phyloP scores from a whole-genome alignment of 2,329 filamentous ascomycete species.

The Plectosphaerella cucumerina region DNA sequence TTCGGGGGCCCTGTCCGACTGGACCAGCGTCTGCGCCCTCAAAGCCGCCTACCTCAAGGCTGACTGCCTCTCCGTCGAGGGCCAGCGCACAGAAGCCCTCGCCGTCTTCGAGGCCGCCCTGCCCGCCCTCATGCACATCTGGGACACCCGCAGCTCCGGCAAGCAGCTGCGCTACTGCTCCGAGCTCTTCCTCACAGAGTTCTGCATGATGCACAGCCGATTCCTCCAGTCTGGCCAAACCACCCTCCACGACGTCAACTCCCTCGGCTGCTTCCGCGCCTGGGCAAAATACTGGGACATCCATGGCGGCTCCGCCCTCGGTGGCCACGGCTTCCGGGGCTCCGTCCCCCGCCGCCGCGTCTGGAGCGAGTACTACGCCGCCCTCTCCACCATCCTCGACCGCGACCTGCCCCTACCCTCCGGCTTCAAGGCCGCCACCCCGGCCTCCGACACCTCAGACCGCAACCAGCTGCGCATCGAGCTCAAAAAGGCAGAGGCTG shows the following conservation, averaged over 20 bases:
- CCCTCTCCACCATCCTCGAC: slow-evolving; percentile 72
- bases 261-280: slow-evolving; percentile 54
- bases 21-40: slow-evolving; percentile 78
- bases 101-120: slow-evolving; percentile 63
- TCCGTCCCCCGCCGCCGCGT: slow-evolving; percentile 62
- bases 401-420: slow-evolving; percentile 57
- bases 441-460: slow-evolving; percentile 44
- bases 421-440: slow-evolving; percentile 33
- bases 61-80: slow-evolving; percentile 49
- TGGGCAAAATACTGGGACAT: slow-evolving; percentile 69
- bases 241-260: slow-evolving; percentile 46
- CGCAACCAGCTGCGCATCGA: slow-evolving; percentile 68
- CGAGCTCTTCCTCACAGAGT: slow-evolving; percentile 71
- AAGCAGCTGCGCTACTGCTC: slow-evolving; percentile 73
- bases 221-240: slow-evolving; percentile 48
- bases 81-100: slow-evolving; percentile 54
- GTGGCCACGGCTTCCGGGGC: slow-evolving; percentile 55
- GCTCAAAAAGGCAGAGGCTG: slow-evolving; percentile 71
- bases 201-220: slow-evolving; percentile 65
- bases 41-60: slow-evolving; percentile 77
- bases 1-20: slow-evolving; percentile 58
- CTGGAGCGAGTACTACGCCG: slow-evolving; percentile 82
- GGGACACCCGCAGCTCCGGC: slow-evolving; percentile 46
- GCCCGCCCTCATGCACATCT: slow-evolving; percentile 54
- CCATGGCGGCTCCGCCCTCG: slow-evolving; percentile 40